Percentiles rank a stretch among this genome's conserved stretches.
These are phyloP conservation scores for Penicillium bovifimosum DNA, from an alignment of 495 filamentous ascomycete species.

Conservation along the genomic window DNA sequence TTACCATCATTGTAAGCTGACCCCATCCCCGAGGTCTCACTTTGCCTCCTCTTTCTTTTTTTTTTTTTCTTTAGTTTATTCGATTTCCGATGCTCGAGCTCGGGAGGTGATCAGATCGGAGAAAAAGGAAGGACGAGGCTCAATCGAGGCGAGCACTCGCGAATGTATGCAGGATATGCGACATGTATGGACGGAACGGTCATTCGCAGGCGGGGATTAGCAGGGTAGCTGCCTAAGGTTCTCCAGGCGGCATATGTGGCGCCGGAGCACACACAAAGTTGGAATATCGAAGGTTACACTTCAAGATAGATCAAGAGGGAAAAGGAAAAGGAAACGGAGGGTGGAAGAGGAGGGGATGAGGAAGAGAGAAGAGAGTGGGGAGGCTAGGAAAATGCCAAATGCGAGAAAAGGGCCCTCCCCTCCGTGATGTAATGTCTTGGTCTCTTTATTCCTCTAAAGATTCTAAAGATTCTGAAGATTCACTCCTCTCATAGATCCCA, in stretches of 20 bases:
- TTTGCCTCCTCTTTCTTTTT: conserved; percentile 6
- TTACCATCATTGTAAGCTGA: conserved; percentile 41
- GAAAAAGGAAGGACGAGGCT: conserved; percentile 13
- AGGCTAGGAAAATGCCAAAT: conserved; percentile 41
- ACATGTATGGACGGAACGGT: conserved; percentile 19
- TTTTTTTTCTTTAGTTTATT: not conserved
- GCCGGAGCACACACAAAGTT: conserved; percentile 16
- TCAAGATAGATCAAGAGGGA: not conserved
- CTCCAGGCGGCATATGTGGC: conserved; percentile 36
- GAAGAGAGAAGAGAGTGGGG: conserved; percentile 22
- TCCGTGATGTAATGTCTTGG: conserved; percentile 21
- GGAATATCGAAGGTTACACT: not conserved
- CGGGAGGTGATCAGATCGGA: not conserved
- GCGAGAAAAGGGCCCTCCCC: conserved; percentile 2
- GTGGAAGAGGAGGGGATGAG: not conserved
- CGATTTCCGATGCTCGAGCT: not conserved
- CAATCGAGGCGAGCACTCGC: conserved; percentile 18
- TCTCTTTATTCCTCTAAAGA: not conserved
- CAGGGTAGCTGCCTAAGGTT: conserved; percentile 39
- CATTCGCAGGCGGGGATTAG: conserved; percentile 23
- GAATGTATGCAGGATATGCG: conserved; percentile 6
- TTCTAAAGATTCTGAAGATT: not conserved
- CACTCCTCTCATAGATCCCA: not conserved
- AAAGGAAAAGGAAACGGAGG: conserved; percentile 14
- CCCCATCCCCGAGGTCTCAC: conserved; percentile 29